Evolutionary conservation across 768 basidiomycete species (phyloP).

Genomic region (Lactarius psammicola): DNA sequence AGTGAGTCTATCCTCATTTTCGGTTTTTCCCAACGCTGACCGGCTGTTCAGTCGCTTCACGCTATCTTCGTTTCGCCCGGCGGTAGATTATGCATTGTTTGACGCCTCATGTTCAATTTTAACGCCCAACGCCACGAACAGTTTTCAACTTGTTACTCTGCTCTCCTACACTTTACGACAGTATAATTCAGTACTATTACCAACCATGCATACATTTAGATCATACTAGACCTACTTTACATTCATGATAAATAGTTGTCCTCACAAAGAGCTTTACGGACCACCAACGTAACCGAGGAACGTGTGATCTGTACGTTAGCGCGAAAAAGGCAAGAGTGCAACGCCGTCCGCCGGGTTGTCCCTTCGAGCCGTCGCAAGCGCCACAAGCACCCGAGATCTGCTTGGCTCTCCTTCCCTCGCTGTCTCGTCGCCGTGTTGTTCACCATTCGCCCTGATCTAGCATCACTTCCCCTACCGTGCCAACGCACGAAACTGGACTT

Average conservation of each 20-base stretch:
- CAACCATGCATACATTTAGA: not conserved
- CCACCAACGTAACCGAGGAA: not conserved
- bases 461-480: constrained; percentile 43
- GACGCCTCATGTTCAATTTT: constrained; percentile 2
- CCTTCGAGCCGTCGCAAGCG: constrained; percentile 6
- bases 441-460: constrained; percentile 19
- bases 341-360: constrained; percentile 16
- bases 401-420: constrained; percentile 22
- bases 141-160: not conserved
- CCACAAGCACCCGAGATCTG: constrained; percentile 15
- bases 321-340: constrained; percentile 20
- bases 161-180: not conserved
- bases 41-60: constrained; percentile 55
- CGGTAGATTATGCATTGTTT: constrained; percentile 17
- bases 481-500: constrained; percentile 70
- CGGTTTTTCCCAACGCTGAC: not conserved
- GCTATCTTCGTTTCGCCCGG: constrained; percentile 45
- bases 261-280: not conserved
- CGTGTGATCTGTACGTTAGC: constrained; percentile 5
- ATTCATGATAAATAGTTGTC: not conserved
- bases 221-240: not conserved
- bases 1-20: constrained; percentile 33
- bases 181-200: not conserved
- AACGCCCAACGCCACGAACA: not conserved
- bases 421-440: constrained; percentile 24